A percentile compares a stretch with the other conserved stretches of the same genome.
Evolutionary conservation across 2,329 filamentous ascomycete species (phyloP).

Genomic region (Thelonectria rubi): DNA sequence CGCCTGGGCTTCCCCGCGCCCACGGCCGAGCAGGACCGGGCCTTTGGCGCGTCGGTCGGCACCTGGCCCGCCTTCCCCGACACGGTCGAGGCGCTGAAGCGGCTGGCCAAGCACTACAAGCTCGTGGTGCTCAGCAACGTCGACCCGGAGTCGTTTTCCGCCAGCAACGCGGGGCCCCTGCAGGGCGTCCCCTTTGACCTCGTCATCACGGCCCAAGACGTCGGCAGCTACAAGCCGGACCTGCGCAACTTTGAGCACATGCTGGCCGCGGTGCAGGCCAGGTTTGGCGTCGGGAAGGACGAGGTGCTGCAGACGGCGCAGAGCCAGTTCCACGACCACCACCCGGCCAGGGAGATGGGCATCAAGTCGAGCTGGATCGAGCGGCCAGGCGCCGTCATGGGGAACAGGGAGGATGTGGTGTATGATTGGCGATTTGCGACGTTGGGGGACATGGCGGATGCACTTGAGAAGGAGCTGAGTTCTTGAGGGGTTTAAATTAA

Average conservation of each 20-base stretch:
- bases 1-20: constrained; percentile 51
- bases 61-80: constrained; percentile 69
- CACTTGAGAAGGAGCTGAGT: constrained; percentile 36
- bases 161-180: constrained; percentile 56
- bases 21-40: constrained; percentile 51
- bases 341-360: constrained; percentile 67
- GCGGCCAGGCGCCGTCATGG: constrained; percentile 51
- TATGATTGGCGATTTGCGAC: constrained; percentile 66
- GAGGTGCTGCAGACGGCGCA: constrained; percentile 73
- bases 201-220: constrained; percentile 74
- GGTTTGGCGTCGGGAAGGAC: constrained; percentile 64
- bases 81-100: constrained; percentile 62
- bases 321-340: constrained; percentile 75
- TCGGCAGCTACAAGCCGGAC: constrained; percentile 77
- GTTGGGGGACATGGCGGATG: constrained; percentile 67
- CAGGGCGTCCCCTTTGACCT: constrained; percentile 64
- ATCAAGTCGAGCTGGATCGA: constrained; percentile 71
- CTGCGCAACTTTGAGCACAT: constrained; percentile 72
- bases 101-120: constrained; percentile 62
- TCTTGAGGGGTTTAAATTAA: neutral
- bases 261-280: constrained; percentile 60
- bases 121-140: constrained; percentile 68
- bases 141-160: constrained; percentile 60
- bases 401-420: constrained; percentile 56
- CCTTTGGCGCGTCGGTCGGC: constrained; percentile 63